Base-by-base conservation (phyloP, 345 rosid genomes). In the Eucalyptus decipiens region DNA sequence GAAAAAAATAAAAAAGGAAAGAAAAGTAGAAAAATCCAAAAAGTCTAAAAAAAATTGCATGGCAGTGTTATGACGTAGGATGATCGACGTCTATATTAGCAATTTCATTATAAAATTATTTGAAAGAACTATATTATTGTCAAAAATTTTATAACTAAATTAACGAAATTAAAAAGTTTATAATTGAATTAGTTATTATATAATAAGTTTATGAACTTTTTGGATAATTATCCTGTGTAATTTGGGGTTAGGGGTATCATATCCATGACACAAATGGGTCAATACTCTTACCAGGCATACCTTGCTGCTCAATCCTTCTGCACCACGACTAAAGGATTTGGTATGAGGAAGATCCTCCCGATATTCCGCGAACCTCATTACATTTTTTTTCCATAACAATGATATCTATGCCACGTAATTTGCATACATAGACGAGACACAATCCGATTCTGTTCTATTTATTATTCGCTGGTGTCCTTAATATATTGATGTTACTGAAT, bases 11-110 rank as follows among this genome's bases (percentile, higher is more conserved):
- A 62, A 60, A 60, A 62, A 62, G 8, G 9, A 62, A 62, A 60
- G 17, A 30, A 60, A 60, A 60, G 7, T 30, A 62, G 32, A 62
- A 62, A 62, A 1, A 30, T 62, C n/a, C 34, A 62, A 11, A 62
- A 0, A 1, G 18, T 30, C 9, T 62, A 28, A 30, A 30, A 60
- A 0, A 62, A 30, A 30, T 28, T 62, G 69, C 1, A 30, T 28
- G 4, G 69, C 0, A 14, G 0, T 62, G 0, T 26, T 0, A n/a
- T 15, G 3, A n/a, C 2, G 14, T n/a, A 65, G 0, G 23, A n/a
- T 0, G 4, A 62, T 12, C 1, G 0, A 13, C 2, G 1, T 62
- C 5, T 0, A 62, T 13, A 1, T 15, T 32, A n/a, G 0, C 3
- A 8, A 65, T n/a, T 65, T 65, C 21, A 7, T 65, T 0, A 65